A percentile compares a stretch with the other conserved stretches of the same genome.
phyloP scores from a whole-genome alignment of 371 early-diverging fungal species.

The Mucor plumbeus region DNA sequence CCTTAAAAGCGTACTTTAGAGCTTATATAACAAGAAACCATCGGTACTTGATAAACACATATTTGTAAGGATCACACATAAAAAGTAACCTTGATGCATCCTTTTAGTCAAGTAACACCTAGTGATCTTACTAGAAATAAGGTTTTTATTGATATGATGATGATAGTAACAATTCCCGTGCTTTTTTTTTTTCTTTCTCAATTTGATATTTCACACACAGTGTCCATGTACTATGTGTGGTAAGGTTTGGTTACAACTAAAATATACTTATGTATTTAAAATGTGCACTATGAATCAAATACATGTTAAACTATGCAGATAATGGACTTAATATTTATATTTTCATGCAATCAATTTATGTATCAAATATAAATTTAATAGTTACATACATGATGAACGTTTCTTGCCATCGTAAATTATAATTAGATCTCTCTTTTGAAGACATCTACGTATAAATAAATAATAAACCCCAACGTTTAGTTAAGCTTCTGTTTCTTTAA shows the following conservation, averaged over 20 bases:
- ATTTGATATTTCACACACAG: not conserved
- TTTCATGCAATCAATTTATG: not conserved
- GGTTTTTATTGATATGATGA: not conserved
- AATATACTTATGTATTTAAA: too few species aligned
- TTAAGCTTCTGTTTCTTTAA: not conserved
- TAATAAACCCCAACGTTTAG: not conserved
- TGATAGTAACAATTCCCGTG: conserved; percentile 1
- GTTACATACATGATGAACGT: not conserved
- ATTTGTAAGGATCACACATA: too few species aligned
- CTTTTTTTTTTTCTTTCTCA: not conserved
- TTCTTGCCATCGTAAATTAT: too few species aligned
- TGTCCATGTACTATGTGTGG: not conserved
- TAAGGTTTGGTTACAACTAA: not conserved
- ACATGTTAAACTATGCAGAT: too few species aligned
- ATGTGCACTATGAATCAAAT: too few species aligned
- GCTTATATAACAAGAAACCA: too few species aligned
- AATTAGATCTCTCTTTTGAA: too few species aligned
- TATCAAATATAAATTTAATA: not conserved
- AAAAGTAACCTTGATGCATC: not conserved
- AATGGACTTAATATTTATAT: not conserved
- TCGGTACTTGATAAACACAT: too few species aligned
- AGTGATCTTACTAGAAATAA: not conserved
- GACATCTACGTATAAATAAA: not conserved
- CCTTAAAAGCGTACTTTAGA: too few species aligned
- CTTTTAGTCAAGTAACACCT: not conserved